phyloP scores from a whole-genome alignment of 2,329 filamentous ascomycete species.

The Aspergillus ochraceoroseus region DNA sequence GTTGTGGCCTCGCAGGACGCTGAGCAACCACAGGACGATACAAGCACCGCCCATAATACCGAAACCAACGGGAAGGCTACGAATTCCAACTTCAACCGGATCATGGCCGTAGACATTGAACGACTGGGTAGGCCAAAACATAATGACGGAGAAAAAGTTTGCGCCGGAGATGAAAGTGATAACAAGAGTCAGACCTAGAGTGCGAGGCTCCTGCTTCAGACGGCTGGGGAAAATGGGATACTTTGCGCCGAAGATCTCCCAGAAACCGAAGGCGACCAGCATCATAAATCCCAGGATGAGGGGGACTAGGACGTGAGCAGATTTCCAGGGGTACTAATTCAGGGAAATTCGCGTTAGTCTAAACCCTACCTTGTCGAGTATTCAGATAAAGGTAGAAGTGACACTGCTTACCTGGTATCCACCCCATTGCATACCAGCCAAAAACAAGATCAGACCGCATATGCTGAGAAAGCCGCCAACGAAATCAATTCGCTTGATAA shows the following conservation, averaged over 20 bases:
- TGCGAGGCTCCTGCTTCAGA: slow-evolving; percentile 47
- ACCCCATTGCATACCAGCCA: slow-evolving; percentile 51
- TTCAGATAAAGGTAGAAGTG: not conserved
- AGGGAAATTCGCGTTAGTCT: not conserved
- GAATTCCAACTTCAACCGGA: slow-evolving; percentile 59
- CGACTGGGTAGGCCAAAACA: slow-evolving; percentile 61
- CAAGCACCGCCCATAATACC: slow-evolving; percentile 59
- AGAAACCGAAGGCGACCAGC: slow-evolving; percentile 44
- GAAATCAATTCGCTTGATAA: slow-evolving; percentile 48
- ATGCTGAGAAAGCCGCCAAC: slow-evolving; percentile 49
- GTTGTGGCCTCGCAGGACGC: slow-evolving; percentile 55
- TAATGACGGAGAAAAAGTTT: slow-evolving; percentile 53
- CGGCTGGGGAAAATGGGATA: slow-evolving; percentile 46
- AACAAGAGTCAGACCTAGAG: slow-evolving; percentile 50
- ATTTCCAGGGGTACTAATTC: slow-evolving; percentile 41
- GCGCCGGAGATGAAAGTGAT: slow-evolving; percentile 58
- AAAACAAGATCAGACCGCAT: slow-evolving; percentile 46
- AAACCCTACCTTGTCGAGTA: not conserved
- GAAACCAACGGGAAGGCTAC: slow-evolving; percentile 61
- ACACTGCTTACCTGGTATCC: slow-evolving; percentile 40
- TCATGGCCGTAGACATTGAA: slow-evolving; percentile 64
- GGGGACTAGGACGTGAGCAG: slow-evolving; percentile 45
- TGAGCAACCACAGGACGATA: slow-evolving; percentile 55
- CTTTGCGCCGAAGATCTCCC: slow-evolving; percentile 46
- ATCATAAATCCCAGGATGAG: slow-evolving; percentile 44